phyloP scores from a whole-genome alignment of 495 filamentous ascomycete genomes.

The Jackrogersella multiformis region DNA sequence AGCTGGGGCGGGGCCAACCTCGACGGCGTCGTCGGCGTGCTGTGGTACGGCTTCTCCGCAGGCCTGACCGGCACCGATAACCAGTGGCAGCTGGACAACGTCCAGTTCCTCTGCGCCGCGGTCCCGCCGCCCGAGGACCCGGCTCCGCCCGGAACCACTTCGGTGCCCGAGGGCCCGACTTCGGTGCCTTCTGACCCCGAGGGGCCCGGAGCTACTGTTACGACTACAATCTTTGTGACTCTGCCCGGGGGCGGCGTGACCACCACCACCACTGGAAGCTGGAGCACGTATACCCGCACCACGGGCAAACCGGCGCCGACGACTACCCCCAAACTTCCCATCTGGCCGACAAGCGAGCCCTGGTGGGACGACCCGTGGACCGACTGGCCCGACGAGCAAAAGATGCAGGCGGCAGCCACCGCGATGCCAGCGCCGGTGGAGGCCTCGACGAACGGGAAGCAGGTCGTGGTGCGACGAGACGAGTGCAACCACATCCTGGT shows the following conservation, averaged over 20 bases:
- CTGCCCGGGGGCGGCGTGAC: slow-evolving; percentile 19
- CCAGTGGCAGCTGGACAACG: slow-evolving; percentile 63
- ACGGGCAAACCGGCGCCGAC: slow-evolving; percentile 23
- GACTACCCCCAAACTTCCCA: slow-evolving; percentile 20
- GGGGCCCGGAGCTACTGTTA: slow-evolving; percentile 14
- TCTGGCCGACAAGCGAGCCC: slow-evolving; percentile 18
- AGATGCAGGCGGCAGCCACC: slow-evolving; percentile 9
- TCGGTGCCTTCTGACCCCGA: background rate
- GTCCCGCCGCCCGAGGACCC: slow-evolving; percentile 33
- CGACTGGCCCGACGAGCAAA: slow-evolving; percentile 18
- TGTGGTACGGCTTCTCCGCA: slow-evolving; percentile 61
- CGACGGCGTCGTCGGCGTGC: slow-evolving; percentile 60
- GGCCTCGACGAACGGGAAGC: background rate
- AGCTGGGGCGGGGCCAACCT: slow-evolving; percentile 62
- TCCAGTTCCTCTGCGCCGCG: slow-evolving; percentile 58
- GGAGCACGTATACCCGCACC: slow-evolving; percentile 12
- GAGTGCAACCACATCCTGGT: slow-evolving; percentile 62
- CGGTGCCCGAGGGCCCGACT: slow-evolving; percentile 31
- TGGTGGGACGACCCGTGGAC: slow-evolving; percentile 40
- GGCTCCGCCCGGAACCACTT: slow-evolving; percentile 29
- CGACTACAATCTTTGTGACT: slow-evolving; percentile 31
- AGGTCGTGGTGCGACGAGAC: slow-evolving; percentile 34
- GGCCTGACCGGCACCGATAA: slow-evolving; percentile 46
- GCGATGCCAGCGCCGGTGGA: slow-evolving; percentile 17
- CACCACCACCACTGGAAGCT: no score